Evolutionary conservation across 306 rosid species (phyloP).

Genomic region (Quercus glauca): DNA sequence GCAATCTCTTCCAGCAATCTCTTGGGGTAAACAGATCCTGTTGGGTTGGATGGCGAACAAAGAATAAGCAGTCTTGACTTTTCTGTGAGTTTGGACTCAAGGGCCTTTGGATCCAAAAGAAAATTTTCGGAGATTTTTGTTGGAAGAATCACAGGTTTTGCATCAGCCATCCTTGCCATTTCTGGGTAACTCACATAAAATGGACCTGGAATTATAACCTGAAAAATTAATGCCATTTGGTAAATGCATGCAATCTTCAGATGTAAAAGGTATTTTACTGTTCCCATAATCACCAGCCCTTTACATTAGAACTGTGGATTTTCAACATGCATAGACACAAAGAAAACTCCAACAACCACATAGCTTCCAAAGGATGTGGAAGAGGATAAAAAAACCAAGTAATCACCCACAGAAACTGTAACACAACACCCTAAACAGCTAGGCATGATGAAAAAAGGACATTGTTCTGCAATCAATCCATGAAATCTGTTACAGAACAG

Average conservation of each 20-base stretch:
- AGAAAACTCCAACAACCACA: background rate
- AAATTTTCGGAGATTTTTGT: constrained; percentile 63
- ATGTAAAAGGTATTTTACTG: background rate
- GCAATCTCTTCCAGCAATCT: constrained; percentile 81
- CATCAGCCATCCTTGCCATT: constrained; percentile 93
- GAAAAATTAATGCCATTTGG: constrained; percentile 14
- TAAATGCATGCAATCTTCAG: background rate
- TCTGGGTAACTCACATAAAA: constrained; percentile 97
- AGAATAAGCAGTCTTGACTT: constrained; percentile 81
- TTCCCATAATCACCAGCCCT: constrained; percentile 2
- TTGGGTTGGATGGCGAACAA: constrained; percentile 96
- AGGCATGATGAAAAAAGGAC: background rate
- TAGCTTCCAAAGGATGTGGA: background rate
- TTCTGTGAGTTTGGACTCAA: constrained; percentile 68
- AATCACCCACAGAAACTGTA: background rate
- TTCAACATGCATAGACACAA: background rate
- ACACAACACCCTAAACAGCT: background rate
- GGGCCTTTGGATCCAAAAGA: constrained; percentile 75
- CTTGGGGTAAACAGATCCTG: constrained; percentile 95
- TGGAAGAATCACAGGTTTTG: constrained; percentile 85
- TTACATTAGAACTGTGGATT: background rate
- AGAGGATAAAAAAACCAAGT: background rate
- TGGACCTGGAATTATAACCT: constrained; percentile 98
- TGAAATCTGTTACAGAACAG: background rate
- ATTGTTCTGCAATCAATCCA: background rate